Evolutionary conservation across 169 alveolate species (phyloP).

Genomic region (Plasmodium reichenowi): DNA sequence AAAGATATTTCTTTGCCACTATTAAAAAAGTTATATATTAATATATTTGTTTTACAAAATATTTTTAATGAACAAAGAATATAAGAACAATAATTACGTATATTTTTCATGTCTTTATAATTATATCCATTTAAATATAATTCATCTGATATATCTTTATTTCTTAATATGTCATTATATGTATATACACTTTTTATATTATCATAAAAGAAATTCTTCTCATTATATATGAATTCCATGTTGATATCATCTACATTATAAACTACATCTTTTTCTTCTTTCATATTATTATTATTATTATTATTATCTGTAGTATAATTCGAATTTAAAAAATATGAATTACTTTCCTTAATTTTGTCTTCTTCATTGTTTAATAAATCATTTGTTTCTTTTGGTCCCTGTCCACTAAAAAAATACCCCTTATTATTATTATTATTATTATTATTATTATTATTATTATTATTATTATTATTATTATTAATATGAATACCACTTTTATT

Average conservation of each 20-base stretch:
- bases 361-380: not conserved
- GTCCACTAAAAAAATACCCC: not conserved
- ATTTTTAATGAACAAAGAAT: slow-evolving; percentile 56
- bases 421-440: not conserved
- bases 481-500: not conserved
- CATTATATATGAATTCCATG: slow-evolving; percentile 34
- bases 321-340: not conserved
- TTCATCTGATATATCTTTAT: slow-evolving; percentile 50
- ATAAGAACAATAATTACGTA: slow-evolving; percentile 62
- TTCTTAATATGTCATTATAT: slow-evolving; percentile 66
- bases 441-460: not conserved
- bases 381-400: not conserved
- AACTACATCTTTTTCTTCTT: slow-evolving; percentile 26
- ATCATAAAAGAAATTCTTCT: slow-evolving; percentile 72
- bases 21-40: slow-evolving; percentile 55
- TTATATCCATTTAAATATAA: slow-evolving; percentile 67
- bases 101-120: slow-evolving; percentile 70
- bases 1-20: slow-evolving; percentile 48
- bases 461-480: not conserved
- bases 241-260: slow-evolving; percentile 8
- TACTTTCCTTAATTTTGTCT: not conserved
- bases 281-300: slow-evolving; percentile 1
- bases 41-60: slow-evolving; percentile 37
- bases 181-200: slow-evolving; percentile 65
- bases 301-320: not conserved